A percentile compares a stretch with the other conserved stretches of the same genome.
phyloP scores from a whole-genome alignment of 169 alveolate species.

The Perkinsus chesapeaki region DNA sequence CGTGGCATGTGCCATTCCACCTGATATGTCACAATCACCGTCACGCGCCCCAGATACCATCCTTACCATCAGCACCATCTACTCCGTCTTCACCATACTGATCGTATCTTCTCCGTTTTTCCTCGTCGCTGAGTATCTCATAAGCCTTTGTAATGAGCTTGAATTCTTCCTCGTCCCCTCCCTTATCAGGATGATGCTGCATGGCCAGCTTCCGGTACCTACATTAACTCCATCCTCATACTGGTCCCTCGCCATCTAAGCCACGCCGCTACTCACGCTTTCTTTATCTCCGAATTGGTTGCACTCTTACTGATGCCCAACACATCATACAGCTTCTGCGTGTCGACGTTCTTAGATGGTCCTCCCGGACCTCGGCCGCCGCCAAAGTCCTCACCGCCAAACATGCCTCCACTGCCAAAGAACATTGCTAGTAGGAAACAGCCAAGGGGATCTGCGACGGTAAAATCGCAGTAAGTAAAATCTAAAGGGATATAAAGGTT shows the following conservation, averaged over 20 bases:
- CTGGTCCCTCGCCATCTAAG: constrained; percentile 18
- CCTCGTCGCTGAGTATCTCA: constrained; percentile 87
- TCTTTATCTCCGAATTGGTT: not conserved
- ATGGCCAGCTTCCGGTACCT: constrained; percentile 59
- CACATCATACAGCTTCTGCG: constrained; percentile 31
- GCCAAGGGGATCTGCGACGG: too few species aligned
- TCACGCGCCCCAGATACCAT: constrained; percentile 48
- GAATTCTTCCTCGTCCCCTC: constrained; percentile 74
- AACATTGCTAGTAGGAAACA: not conserved
- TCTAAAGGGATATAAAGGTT: too few species aligned
- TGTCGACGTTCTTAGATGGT: constrained; percentile 29
- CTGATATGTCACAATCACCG: not conserved
- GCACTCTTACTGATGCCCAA: constrained; percentile 28
- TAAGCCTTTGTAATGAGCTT: constrained; percentile 72
- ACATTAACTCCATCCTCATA: constrained; percentile 58
- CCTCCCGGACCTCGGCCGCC: constrained; percentile 13
- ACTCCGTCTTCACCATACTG: constrained; percentile 91
- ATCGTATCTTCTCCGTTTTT: constrained; percentile 86
- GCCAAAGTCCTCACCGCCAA: not conserved
- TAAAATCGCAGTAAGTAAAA: too few species aligned
- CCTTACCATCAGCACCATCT: constrained; percentile 76
- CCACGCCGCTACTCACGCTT: not conserved
- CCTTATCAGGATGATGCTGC: constrained; percentile 78
- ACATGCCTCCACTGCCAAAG: not conserved
- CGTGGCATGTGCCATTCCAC: constrained; percentile 49